These are phyloP conservation scores for Geranium incanum DNA, from an alignment of 441 rosid genomes.

Conservation along the genomic window DNA sequence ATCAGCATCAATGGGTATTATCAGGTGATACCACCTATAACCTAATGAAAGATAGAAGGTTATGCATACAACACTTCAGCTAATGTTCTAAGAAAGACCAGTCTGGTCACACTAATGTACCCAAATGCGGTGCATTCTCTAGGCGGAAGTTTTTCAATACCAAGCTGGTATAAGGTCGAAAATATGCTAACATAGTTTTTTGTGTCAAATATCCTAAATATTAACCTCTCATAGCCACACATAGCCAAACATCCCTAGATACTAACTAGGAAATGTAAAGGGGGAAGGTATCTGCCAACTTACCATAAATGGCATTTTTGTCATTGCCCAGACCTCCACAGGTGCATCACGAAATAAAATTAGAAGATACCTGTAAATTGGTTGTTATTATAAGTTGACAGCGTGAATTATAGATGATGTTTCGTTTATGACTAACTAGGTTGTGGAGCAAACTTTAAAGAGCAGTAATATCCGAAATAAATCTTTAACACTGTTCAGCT, in stretches of 20 bases:
- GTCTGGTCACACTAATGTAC: not conserved
- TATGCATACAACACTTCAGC: not conserved
- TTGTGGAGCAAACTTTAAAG: not conserved
- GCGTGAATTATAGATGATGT: not conserved
- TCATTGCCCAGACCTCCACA: constrained; percentile 99
- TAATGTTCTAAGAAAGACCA: not conserved
- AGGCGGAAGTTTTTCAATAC: too few species aligned
- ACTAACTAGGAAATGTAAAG: constrained; percentile 8
- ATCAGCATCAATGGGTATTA: not conserved
- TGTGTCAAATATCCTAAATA: too few species aligned
- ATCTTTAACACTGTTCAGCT: not conserved
- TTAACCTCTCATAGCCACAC: not conserved
- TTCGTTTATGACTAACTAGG: not conserved
- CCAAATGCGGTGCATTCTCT: too few species aligned
- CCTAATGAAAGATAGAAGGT: not conserved
- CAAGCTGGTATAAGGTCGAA: too few species aligned
- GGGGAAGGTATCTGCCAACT: constrained; percentile 24
- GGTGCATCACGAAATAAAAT: constrained; percentile 97
- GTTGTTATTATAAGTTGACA: constrained; percentile 9
- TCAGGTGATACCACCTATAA: constrained; percentile 1
- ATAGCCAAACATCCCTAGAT: not conserved
- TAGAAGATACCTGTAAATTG: constrained; percentile 71
- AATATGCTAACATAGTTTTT: too few species aligned
- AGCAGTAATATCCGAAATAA: not conserved
- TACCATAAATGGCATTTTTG: constrained; percentile 91